A percentile compares a stretch with the other conserved stretches of the same genome.
Evolutionary conservation across 257 asterid genomes (phyloP).

Genomic region (Prunella vulgaris): DNA sequence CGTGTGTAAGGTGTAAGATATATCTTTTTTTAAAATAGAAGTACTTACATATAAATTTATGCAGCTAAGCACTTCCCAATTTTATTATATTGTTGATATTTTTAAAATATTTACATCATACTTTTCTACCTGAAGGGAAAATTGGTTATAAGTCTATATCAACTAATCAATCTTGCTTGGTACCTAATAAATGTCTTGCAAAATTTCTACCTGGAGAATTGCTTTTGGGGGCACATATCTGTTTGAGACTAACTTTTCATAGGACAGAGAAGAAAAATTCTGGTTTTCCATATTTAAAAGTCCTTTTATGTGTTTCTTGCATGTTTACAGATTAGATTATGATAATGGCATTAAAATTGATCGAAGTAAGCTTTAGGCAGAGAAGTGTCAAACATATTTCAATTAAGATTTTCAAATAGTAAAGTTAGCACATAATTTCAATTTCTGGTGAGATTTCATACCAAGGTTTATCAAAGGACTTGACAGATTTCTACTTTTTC

Average conservation of each 20-base stretch:
- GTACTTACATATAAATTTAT: not conserved
- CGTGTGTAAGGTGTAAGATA: not conserved
- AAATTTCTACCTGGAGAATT: not conserved
- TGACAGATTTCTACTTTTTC: not conserved
- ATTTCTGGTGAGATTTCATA: constrained; percentile 12
- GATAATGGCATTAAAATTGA: not conserved
- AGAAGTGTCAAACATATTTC: not conserved
- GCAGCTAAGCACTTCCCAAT: not conserved
- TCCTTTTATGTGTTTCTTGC: not conserved
- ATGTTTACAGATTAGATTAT: not conserved
- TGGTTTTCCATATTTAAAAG: not conserved
- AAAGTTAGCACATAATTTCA: not conserved
- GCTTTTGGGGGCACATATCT: not conserved
- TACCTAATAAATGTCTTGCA: not conserved
- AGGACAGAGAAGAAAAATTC: not conserved
- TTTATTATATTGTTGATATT: not conserved
- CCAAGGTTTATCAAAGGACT: not conserved
- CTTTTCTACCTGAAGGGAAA: not conserved
- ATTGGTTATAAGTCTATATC: constrained; percentile 2
- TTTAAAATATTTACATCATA: not conserved
- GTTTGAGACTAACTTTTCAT: not conserved
- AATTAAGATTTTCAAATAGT: not conserved
- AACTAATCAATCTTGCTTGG: not conserved
- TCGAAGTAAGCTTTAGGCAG: not conserved
- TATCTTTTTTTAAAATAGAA: too few relatives aligned